A percentile compares a stretch with the other conserved stretches of the same genome.
phyloP scores from a whole-genome alignment of 768 basidiomycete genomes.

The Pisolithus orientalis region DNA sequence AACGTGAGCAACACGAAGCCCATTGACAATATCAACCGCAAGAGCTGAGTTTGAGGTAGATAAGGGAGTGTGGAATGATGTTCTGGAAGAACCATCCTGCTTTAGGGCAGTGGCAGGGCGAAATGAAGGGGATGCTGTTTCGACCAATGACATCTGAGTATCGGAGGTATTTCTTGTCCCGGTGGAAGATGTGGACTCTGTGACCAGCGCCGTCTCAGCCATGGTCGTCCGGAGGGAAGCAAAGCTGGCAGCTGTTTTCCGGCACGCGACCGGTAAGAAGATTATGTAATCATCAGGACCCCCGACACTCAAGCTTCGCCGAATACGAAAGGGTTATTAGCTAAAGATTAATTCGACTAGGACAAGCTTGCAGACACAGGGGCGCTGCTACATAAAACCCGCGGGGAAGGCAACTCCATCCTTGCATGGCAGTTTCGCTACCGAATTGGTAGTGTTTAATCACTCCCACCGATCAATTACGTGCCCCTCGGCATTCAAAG shows the following conservation, averaged over 20 bases:
- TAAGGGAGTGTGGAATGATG: constrained; percentile 28
- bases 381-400: too few species aligned
- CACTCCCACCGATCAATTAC: too few species aligned
- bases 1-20: constrained; percentile 49
- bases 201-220: constrained; percentile 8
- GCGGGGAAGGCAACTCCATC: too few species aligned
- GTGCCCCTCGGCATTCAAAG: too few species aligned
- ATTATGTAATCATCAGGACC: constrained; percentile 2
- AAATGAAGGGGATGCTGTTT: not conserved
- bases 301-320: not conserved
- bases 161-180: not conserved
- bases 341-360: too few species aligned
- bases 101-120: constrained; percentile 1
- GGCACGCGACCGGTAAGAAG: constrained; percentile 19
- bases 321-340: too few species aligned
- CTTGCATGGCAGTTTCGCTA: too few species aligned
- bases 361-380: too few species aligned
- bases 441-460: too few species aligned
- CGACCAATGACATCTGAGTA: constrained; percentile 5
- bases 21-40: constrained; percentile 49
- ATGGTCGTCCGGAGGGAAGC: constrained; percentile 3
- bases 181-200: constrained; percentile 5
- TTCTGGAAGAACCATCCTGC: constrained; percentile 8
- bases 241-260: not conserved
- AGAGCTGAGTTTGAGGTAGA: constrained; percentile 30